Evolutionary conservation across 2,329 filamentous ascomycete species (phyloP), one percentile per base, ranked within the genome.

Genomic region (Corniculantispora saksenae): DNA sequence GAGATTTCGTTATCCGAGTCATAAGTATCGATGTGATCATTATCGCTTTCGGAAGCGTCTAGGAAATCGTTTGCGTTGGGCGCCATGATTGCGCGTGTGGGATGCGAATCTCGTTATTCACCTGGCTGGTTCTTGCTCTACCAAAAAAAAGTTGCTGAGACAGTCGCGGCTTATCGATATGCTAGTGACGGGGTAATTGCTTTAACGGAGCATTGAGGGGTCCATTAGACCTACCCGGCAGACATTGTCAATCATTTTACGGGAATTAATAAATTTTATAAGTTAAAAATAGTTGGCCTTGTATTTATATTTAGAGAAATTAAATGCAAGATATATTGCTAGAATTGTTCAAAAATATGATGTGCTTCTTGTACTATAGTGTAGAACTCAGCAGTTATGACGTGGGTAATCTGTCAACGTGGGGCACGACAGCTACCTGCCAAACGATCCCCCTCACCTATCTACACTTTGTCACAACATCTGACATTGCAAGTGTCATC

Each of bases 31-130:
- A 79, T 78, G 45, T 82, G 81, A 54, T 88, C 86, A 43, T 88
- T 85, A 23, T 87, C 85, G 72, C 87, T 89, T 21, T 86, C 82
- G 3, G 72, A 75, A 2, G 79, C 81, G 68, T 89, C 87, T 35
- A 94, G 84, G 71, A 90, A 94, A 61, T 91, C 85, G 75, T 93
- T 93, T 70, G 85, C 85, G 73, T 90, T 92, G 48, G 86, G 81
- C 1, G 88, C 77, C 90, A 93, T 93, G 43, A 3, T 69, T 59
- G 40, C 23, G 55, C 27, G 23, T 32, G 15, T 58, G 2, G 51
- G 47, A 23, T 59, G 23, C 5, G 9, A 35, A 38, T 62, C 12
- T 32, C 40, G 51, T 23, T 54, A 35, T 32, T 19, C 23, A 47
- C 23, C 38, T 40, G 19, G 23, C 10, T 19, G 21, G 25, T 5